These are phyloP conservation scores for Globisporangium nodosum DNA, from an alignment of 352 stramenopile genomes.

Conservation along the genomic window DNA sequence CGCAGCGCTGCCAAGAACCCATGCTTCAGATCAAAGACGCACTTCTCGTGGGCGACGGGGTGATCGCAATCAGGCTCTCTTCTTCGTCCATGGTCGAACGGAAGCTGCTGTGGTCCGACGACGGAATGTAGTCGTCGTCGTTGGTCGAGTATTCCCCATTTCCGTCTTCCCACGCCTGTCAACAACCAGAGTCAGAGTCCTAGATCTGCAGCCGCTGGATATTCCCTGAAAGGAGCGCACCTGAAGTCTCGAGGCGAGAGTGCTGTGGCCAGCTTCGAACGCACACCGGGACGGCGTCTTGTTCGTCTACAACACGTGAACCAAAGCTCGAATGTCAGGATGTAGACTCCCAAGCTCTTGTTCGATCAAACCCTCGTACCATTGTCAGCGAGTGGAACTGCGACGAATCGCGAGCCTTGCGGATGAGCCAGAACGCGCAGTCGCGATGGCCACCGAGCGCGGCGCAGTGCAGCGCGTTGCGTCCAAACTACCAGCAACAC, in stretches of 20 bases:
- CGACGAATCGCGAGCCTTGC: conserved; percentile 55
- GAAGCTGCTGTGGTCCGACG: conserved; percentile 13
- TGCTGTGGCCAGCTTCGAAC: conserved; percentile 80
- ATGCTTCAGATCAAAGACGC: conserved; percentile 4
- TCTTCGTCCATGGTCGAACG: conserved; percentile 34
- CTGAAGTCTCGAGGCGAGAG: conserved; percentile 69
- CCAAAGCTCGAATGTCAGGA: background rate
- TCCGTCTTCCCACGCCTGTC: conserved; percentile 75
- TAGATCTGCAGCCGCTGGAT: background rate
- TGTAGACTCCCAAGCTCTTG: background rate
- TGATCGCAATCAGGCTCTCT: conserved; percentile 18
- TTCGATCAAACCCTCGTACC: conserved; percentile 19
- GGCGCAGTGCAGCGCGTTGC: conserved; percentile 77
- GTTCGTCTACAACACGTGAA: conserved; percentile 44
- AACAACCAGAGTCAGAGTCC: background rate
- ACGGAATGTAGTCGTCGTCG: conserved; percentile 33
- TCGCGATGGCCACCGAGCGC: conserved; percentile 79
- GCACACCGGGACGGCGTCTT: conserved; percentile 85
- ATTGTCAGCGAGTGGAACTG: conserved; percentile 70
- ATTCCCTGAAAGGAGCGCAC: conserved; percentile 4
- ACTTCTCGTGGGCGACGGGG: conserved; percentile 45
- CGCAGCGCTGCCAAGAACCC: background rate
- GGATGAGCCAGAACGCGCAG: conserved; percentile 79
- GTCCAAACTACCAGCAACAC: conserved; percentile 50
- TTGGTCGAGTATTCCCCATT: conserved; percentile 85